Conservation (phyloP, 495 filamentous ascomycete genomes). For the Cryomyces minteri region DNA sequence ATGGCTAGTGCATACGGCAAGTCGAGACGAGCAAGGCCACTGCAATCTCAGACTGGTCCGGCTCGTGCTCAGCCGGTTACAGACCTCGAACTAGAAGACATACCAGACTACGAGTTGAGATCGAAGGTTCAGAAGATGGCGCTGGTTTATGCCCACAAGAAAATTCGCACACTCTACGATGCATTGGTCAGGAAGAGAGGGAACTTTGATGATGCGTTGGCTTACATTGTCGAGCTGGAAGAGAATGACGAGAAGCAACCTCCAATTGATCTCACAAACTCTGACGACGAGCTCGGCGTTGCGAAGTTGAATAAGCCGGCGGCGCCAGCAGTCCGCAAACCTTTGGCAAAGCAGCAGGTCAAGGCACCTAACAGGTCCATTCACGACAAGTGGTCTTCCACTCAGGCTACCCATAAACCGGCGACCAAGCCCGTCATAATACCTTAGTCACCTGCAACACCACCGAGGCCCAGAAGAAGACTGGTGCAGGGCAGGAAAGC, state of each 20-base stretch:
- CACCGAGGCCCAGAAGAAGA: slow-evolving; percentile 28
- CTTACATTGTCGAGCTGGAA: slow-evolving; percentile 22
- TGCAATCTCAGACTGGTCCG: slow-evolving; percentile 30
- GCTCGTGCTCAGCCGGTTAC: slow-evolving; percentile 34
- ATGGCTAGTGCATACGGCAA: slow-evolving; percentile 27
- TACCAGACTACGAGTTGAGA: slow-evolving; percentile 31
- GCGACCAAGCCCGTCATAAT: not conserved
- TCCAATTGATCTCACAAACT: slow-evolving; percentile 16
- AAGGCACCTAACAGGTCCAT: slow-evolving; percentile 38
- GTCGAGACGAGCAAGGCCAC: slow-evolving; percentile 19
- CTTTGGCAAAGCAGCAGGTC: slow-evolving; percentile 31
- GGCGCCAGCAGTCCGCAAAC: not conserved
- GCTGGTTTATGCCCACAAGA: slow-evolving; percentile 30
- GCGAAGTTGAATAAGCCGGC: slow-evolving; percentile 14
- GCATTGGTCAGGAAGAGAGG: slow-evolving; percentile 33
- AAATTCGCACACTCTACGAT: slow-evolving; percentile 30
- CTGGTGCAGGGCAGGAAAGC: slow-evolving; percentile 46
- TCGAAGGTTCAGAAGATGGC: slow-evolving; percentile 37
- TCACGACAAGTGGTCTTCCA: slow-evolving; percentile 39
- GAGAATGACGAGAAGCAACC: slow-evolving; percentile 6
- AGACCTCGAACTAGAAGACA: slow-evolving; percentile 27
- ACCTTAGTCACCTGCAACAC: slow-evolving; percentile 3
- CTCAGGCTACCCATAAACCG: slow-evolving; percentile 14
- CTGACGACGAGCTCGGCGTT: slow-evolving; percentile 18
- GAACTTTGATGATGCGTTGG: slow-evolving; percentile 41